phyloP scores from a whole-genome alignment of 2,329 filamentous ascomycete species.

The Spiromastix sp. region DNA sequence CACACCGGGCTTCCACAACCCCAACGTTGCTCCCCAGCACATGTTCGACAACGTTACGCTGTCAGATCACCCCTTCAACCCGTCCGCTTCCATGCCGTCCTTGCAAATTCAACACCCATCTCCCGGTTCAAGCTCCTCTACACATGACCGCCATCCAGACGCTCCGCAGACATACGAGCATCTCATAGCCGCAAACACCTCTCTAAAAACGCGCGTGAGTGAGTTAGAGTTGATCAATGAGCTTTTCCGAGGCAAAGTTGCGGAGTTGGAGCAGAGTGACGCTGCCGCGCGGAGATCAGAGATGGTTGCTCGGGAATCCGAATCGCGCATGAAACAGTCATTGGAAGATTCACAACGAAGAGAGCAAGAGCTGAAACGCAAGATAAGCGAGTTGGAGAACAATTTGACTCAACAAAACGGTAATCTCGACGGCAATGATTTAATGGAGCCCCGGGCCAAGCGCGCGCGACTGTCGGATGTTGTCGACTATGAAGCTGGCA shows the following conservation, averaged over 20 bases:
- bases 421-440: conserved; percentile 15
- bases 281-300: conserved; percentile 53
- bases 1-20: conserved; percentile 62
- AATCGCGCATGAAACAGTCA: conserved; percentile 47
- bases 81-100: conserved; percentile 38
- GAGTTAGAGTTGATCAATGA: conserved; percentile 94
- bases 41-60: conserved; percentile 65
- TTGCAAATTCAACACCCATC: conserved; percentile 48
- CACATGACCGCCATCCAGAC: conserved; percentile 55
- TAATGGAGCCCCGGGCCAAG: conserved; percentile 42
- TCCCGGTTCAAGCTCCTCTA: conserved; percentile 47
- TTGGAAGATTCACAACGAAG: conserved; percentile 67
- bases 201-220: conserved; percentile 86
- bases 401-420: conserved; percentile 29
- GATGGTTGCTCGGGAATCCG: conserved; percentile 44
- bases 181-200: conserved; percentile 68
- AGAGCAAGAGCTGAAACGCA: conserved; percentile 71
- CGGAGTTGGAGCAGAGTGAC: conserved; percentile 68
- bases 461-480: conserved; percentile 47
- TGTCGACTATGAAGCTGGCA: conserved; percentile 33
- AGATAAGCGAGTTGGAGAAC: conserved; percentile 66
- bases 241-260: conserved; percentile 62
- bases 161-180: conserved; percentile 69
- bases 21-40: conserved; percentile 61
- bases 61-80: conserved; percentile 58